Evolutionary conservation across 192 early-diverging fungal species (phyloP), one percentile per base, ranked within the genome.

Genomic region (Backusella australiensis): DNA sequence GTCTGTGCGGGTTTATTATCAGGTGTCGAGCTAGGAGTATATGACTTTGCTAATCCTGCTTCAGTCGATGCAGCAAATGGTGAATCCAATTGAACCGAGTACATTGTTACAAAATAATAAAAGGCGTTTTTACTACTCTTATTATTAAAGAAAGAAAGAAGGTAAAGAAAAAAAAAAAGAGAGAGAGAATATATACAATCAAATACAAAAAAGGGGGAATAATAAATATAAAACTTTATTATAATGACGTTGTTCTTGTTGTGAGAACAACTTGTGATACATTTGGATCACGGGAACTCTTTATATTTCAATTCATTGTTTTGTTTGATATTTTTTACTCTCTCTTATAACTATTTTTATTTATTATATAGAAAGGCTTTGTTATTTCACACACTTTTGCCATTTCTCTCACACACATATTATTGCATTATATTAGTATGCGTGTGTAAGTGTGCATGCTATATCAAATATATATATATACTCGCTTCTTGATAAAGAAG

Each of bases 1-100:
- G 69, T 71, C 69, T 71, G 69, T 71, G 69, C 69, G 69, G 36
- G 69, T 39, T 41, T 71, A 71, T 71, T 41, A 67, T 67, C 26
- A 35, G 66, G 17, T 49, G 46, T 17, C 17, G 41, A 26, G 69
- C 6, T 39, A 44, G 69, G 66, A 74, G 69, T 71, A 59, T 63
- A 38, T 5, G 9, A 38, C 44, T 59, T 67, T 9, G 53, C 17
- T 63, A 26, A n/a, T 42, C 73, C 29, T 74, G 23, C 69, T 32
- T 71, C 26, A 44, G 21, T 71, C 8, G 68, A 39, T 44, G 23
- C 26, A 26, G 21, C 6, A 34, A 49, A 71, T 14, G 69, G 39
- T 21, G 69, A 35, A 42, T 75, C 66, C 26, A 68, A 75, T 69
- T 75, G 65, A 68, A 75, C 74, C 34, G 67, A 46, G 34, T 63